A percentile compares a stretch with the other conserved stretches of the same genome.
Evolutionary conservation across 164 flowering plant genomes (phyloP).

Genomic region (Dillenia turbinata): DNA sequence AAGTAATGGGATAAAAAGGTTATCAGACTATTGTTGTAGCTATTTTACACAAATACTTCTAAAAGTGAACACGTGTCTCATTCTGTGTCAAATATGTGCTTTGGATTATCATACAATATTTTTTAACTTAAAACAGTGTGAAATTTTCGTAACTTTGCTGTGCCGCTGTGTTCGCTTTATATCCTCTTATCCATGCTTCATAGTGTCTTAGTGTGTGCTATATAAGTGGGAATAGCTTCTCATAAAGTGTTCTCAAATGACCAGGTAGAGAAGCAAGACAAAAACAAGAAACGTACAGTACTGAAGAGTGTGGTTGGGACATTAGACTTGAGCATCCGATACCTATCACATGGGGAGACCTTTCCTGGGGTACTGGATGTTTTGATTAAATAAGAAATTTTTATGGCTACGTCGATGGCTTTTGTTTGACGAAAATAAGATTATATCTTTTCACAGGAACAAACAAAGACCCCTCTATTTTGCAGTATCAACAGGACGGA

Average conservation of each 20-base stretch:
- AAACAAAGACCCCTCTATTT: conserved; percentile 35
- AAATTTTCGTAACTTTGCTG: too few relatives aligned
- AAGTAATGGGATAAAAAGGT: too few relatives aligned
- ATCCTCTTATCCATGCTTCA: not conserved
- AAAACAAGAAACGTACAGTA: conserved; percentile 33
- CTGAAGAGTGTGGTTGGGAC: conserved; percentile 78
- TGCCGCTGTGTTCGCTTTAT: not conserved
- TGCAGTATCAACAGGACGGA: conserved; percentile 24
- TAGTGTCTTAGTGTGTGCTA: too few relatives aligned
- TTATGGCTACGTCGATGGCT: not conserved
- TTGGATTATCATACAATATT: too few relatives aligned
- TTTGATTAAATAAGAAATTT: not conserved
- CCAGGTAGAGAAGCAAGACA: conserved; percentile 59
- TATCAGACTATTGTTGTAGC: too few relatives aligned
- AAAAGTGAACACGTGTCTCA: too few relatives aligned
- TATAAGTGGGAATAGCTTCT: too few relatives aligned
- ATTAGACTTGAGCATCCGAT: conserved; percentile 57
- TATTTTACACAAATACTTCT: too few relatives aligned
- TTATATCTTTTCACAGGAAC: conserved; percentile 38
- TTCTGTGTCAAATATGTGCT: too few relatives aligned
- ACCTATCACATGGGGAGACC: conserved; percentile 49
- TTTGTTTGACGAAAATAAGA: not conserved
- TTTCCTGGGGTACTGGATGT: conserved; percentile 62
- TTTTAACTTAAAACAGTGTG: too few relatives aligned
- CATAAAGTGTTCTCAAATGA: conserved; percentile 1